Percentiles rank a stretch among this genome's conserved stretches.
Evolutionary conservation across 768 basidiomycete species (phyloP).

Genomic region (Lentinula sp.): DNA sequence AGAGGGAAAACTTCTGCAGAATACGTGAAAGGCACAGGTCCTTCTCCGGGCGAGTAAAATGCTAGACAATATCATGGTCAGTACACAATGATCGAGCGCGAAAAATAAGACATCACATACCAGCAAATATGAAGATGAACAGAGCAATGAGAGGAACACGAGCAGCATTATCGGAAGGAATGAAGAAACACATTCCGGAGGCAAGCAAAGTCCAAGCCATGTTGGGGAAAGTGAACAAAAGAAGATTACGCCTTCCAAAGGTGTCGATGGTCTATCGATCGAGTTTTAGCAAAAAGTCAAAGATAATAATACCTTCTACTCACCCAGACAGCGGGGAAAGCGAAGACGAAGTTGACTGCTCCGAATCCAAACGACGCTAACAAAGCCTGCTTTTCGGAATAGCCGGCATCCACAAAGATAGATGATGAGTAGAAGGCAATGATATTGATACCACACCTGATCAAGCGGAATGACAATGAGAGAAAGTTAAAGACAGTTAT

Average conservation of each 20-base stretch:
- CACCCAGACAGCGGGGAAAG: conserved; percentile 60
- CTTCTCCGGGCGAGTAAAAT: conserved; percentile 82
- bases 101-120: background rate
- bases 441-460: conserved; percentile 46
- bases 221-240: conserved; percentile 74
- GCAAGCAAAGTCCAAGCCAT: conserved; percentile 74
- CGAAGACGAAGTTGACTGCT: conserved; percentile 57
- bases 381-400: conserved; percentile 48
- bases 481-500: conserved; percentile 29
- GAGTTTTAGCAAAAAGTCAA: background rate
- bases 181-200: conserved; percentile 69
- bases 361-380: conserved; percentile 66
- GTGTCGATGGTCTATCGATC: conserved; percentile 55
- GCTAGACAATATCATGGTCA: conserved; percentile 17
- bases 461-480: conserved; percentile 32
- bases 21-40: conserved; percentile 87
- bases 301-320: conserved; percentile 17
- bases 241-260: conserved; percentile 70
- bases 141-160: conserved; percentile 34
- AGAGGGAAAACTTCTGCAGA: conserved; percentile 91
- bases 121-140: conserved; percentile 27
- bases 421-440: conserved; percentile 57
- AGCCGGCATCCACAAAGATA: conserved; percentile 61
- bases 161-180: conserved; percentile 27
- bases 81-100: background rate